These are phyloP conservation scores for Arthrobotrys conoides DNA, from an alignment of 2,329 filamentous ascomycete species.

Conservation along the genomic window DNA sequence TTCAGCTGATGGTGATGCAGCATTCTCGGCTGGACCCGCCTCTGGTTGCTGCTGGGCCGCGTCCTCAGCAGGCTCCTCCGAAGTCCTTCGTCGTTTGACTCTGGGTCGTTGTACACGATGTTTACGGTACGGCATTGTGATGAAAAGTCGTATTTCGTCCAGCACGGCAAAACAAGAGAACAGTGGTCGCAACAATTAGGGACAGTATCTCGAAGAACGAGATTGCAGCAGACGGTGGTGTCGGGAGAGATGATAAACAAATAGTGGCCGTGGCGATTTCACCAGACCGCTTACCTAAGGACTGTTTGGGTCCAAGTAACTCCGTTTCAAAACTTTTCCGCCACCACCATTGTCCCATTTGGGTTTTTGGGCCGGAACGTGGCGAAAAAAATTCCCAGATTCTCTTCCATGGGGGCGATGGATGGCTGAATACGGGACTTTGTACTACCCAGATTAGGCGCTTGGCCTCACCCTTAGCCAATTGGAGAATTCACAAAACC, in stretches of 20 bases:
- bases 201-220: constrained; percentile 26
- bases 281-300: constrained; percentile 40
- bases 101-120: constrained; percentile 34
- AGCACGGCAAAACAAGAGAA: constrained; percentile 39
- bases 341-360: constrained; percentile 46
- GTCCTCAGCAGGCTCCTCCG: constrained; percentile 49
- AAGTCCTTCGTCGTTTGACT: constrained; percentile 51
- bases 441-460: constrained; percentile 36
- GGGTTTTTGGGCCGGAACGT: constrained; percentile 45
- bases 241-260: constrained; percentile 59
- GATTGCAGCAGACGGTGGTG: constrained; percentile 38
- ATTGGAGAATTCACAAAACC: constrained; percentile 15
- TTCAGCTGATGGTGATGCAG: constrained; percentile 33
- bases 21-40: constrained; percentile 12
- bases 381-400: constrained; percentile 52
- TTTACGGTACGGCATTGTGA: constrained; percentile 56
- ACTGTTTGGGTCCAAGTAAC: constrained; percentile 47
- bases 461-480: constrained; percentile 27
- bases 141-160: constrained; percentile 49
- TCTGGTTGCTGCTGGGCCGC: constrained; percentile 17
- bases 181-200: constrained; percentile 31
- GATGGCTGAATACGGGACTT: constrained; percentile 38
- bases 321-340: constrained; percentile 57
- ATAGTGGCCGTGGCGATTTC: constrained; percentile 24
- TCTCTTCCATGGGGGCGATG: constrained; percentile 12